Conservation (phyloP, 495 filamentous ascomycete genomes). For the Penicillium soppii region DNA sequence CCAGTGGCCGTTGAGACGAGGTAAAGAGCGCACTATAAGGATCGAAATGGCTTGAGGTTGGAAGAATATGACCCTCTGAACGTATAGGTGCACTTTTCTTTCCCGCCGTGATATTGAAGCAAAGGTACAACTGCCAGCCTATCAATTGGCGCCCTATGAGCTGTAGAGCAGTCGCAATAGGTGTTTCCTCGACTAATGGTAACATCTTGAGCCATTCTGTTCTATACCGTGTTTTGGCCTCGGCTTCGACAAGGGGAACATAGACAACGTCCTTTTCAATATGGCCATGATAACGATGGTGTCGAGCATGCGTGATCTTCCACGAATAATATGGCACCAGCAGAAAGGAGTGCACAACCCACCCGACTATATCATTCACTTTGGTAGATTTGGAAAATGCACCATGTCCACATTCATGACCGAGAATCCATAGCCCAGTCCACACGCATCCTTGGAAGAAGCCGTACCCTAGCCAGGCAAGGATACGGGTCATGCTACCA, state of each 20-base stretch:
- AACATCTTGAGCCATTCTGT: too few species aligned
- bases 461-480: too few species aligned
- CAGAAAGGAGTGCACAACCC: slow-evolving; percentile 55
- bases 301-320: slow-evolving; percentile 62
- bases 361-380: slow-evolving; percentile 61
- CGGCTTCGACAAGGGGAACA: slow-evolving; percentile 27
- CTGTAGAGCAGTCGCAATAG: too few species aligned
- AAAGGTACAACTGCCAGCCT: too few species aligned
- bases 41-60: slow-evolving; percentile 3
- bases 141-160: too few species aligned
- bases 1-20: neutral
- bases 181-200: too few species aligned
- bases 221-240: too few species aligned
- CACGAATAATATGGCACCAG: slow-evolving; percentile 65
- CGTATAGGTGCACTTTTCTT: too few species aligned
- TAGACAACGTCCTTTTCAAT: slow-evolving; percentile 50
- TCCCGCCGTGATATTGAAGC: too few species aligned
- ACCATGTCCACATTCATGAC: slow-evolving; percentile 77
- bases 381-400: slow-evolving; percentile 53
- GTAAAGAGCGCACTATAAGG: neutral
- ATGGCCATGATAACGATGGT: slow-evolving; percentile 55
- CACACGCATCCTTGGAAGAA: too few species aligned
- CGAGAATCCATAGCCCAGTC: slow-evolving; percentile 66
- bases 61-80: too few species aligned
- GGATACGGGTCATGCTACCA: too few species aligned